phyloP scores from a whole-genome alignment of 2,329 filamentous ascomycete genomes.

The Alternaria sp. region DNA sequence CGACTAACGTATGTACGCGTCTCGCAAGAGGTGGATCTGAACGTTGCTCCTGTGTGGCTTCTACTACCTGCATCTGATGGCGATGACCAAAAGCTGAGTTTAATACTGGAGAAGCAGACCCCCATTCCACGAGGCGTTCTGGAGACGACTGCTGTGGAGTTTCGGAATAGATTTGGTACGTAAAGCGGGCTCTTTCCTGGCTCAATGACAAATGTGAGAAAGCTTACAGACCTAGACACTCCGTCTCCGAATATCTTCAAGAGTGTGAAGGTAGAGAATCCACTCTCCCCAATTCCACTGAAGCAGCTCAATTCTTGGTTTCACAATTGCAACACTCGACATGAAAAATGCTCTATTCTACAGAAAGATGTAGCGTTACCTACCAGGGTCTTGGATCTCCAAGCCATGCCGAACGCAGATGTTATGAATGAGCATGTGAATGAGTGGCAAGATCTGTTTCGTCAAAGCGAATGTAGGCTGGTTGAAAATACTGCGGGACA shows the following conservation, averaged over 20 bases:
- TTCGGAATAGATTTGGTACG: constrained; percentile 7
- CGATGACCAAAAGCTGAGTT: not conserved
- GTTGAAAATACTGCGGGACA: not conserved
- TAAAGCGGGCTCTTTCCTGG: not conserved
- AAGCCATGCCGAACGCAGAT: constrained; percentile 2
- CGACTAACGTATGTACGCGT: not conserved
- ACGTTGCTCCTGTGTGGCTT: not conserved
- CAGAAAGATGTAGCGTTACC: constrained; percentile 2
- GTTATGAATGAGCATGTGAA: not conserved
- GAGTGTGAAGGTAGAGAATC: not conserved
- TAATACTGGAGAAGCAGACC: not conserved
- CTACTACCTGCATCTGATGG: not conserved
- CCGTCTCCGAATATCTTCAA: not conserved
- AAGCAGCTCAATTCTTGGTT: not conserved
- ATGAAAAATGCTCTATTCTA: not conserved
- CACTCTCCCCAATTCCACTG: not conserved
- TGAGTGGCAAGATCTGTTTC: constrained; percentile 6
- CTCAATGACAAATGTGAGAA: not conserved
- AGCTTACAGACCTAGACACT: not conserved
- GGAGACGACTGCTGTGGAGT: constrained; percentile 1
- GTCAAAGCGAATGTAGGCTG: constrained; percentile 4
- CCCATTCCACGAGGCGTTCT: accelerated
- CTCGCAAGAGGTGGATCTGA: not conserved
- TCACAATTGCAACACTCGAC: not conserved
- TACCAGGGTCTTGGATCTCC: constrained; percentile 10